These are phyloP conservation scores for Rhizopogon vulgaris DNA, from an alignment of 768 basidiomycete genomes.

Conservation along the genomic window DNA sequence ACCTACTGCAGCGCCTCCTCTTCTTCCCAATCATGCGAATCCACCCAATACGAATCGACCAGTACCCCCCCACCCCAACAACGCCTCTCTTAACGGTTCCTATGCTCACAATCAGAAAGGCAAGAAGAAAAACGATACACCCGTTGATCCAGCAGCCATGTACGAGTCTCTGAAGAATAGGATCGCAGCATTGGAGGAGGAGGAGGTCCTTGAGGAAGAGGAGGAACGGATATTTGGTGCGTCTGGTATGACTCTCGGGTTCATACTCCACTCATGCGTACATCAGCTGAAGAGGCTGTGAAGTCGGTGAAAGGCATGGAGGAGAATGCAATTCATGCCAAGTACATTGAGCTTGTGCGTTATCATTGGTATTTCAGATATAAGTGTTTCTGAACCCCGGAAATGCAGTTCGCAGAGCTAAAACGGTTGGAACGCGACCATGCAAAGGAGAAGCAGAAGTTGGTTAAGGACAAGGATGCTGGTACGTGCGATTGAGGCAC, in stretches of 20 bases:
- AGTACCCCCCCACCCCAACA: slow-evolving; percentile 24
- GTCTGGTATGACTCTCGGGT: slow-evolving; percentile 17
- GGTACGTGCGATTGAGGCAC: slow-evolving; percentile 36
- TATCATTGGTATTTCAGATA: slow-evolving; percentile 13
- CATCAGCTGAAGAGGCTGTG: slow-evolving; percentile 79
- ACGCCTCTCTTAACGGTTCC: slow-evolving; percentile 20
- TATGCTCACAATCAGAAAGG: slow-evolving; percentile 36
- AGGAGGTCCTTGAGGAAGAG: slow-evolving; percentile 81
- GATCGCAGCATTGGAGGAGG: slow-evolving; percentile 86
- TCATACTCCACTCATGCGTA: slow-evolving; percentile 9
- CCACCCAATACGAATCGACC: slow-evolving; percentile 26
- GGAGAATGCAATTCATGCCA: slow-evolving; percentile 77
- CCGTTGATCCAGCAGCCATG: slow-evolving; percentile 79
- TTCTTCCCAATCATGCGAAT: slow-evolving; percentile 41
- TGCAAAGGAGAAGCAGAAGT: slow-evolving; percentile 88
- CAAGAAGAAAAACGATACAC: slow-evolving; percentile 64
- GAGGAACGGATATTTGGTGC: slow-evolving; percentile 75
- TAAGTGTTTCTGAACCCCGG: slow-evolving; percentile 8
- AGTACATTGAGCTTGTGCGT: slow-evolving; percentile 83
- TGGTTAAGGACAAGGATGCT: slow-evolving; percentile 86
- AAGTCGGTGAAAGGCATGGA: slow-evolving; percentile 78
- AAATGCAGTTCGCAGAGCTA: slow-evolving; percentile 74
- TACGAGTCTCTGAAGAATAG: slow-evolving; percentile 84
- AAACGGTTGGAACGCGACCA: slow-evolving; percentile 85
- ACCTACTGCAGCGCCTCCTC: slow-evolving; percentile 52